phyloP scores from a whole-genome alignment of 306 rosid species.

The Neltuma alba region DNA sequence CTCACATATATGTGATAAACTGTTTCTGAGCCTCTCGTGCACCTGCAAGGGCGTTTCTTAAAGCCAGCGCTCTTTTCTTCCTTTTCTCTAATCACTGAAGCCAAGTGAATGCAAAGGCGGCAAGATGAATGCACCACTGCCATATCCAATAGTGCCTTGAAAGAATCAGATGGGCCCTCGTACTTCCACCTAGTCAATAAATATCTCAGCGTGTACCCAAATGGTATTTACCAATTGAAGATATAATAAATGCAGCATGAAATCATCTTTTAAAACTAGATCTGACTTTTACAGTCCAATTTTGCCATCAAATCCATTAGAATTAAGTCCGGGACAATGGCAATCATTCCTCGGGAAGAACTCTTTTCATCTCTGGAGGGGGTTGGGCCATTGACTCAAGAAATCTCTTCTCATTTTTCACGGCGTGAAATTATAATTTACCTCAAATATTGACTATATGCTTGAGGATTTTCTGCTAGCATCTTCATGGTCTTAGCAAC shows the following conservation, averaged over 20 bases:
- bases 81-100: conserved; percentile 65
- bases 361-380: too few species aligned
- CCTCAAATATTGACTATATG: conserved; percentile 83
- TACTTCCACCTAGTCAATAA: conserved; percentile 82
- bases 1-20: conserved; percentile 79
- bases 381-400: neutral
- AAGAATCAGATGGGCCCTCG: conserved; percentile 94
- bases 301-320: neutral
- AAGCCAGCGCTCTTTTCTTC: conserved; percentile 70
- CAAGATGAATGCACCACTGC: conserved; percentile 99
- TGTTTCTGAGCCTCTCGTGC: conserved; percentile 75
- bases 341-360: conserved; percentile 5
- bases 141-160: conserved; percentile 99
- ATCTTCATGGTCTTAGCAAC: conserved; percentile 75
- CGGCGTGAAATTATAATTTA: conserved; percentile 29
- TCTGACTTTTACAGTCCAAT: neutral
- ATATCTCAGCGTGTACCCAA: conserved; percentile 34
- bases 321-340: neutral
- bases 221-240: conserved; percentile 16
- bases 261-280: conserved; percentile 16
- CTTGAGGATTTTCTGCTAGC: conserved; percentile 79
- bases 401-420: conserved; percentile 3
- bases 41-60: conserved; percentile 88
- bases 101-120: conserved; percentile 98
- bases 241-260: conserved; percentile 20